phyloP scores from a whole-genome alignment of 1,139 yeast species.

The Geotrichum australiense region DNA sequence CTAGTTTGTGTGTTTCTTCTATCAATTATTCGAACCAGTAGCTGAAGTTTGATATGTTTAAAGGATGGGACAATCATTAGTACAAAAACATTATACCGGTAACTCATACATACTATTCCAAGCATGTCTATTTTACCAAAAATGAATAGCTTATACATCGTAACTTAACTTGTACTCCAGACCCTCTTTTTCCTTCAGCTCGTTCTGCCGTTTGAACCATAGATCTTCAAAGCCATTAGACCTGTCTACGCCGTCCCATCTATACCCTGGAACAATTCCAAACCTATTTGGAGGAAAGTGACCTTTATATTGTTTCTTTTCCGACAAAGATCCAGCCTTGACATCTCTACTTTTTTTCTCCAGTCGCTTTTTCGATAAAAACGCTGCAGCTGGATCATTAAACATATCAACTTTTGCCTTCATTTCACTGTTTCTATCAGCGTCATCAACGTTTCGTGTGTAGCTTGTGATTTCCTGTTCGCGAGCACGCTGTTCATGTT shows the following conservation, averaged over 20 bases:
- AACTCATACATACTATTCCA: not conserved
- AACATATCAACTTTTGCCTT: slow-evolving; percentile 33
- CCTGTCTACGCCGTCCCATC: slow-evolving; percentile 94
- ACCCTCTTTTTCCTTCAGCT: slow-evolving; percentile 36
- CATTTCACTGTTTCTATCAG: slow-evolving; percentile 13
- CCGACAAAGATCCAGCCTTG: slow-evolving; percentile 24
- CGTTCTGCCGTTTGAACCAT: slow-evolving; percentile 52
- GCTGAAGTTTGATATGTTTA: too few species aligned
- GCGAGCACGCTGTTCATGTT: slow-evolving; percentile 25
- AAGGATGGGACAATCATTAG: too few species aligned
- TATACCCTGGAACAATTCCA: slow-evolving; percentile 65
- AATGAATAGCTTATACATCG: slow-evolving; percentile 21
- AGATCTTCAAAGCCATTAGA: slow-evolving; percentile 81
- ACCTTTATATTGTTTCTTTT: slow-evolving; percentile 39
- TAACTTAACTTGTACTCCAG: slow-evolving; percentile 34
- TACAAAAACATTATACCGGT: not conserved
- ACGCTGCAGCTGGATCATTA: slow-evolving; percentile 66
- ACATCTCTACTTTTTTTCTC: not conserved
- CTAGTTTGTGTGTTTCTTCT: too few species aligned
- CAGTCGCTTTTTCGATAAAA: slow-evolving; percentile 29
- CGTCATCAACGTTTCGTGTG: slow-evolving; percentile 22
- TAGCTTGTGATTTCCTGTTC: slow-evolving; percentile 30
- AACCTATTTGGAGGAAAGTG: slow-evolving; percentile 63
- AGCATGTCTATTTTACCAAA: not conserved
- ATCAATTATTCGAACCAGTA: too few species aligned